Base-by-base conservation (phyloP, 2,329 filamentous ascomycete genomes). In the Neonectria neomacrospora region DNA sequence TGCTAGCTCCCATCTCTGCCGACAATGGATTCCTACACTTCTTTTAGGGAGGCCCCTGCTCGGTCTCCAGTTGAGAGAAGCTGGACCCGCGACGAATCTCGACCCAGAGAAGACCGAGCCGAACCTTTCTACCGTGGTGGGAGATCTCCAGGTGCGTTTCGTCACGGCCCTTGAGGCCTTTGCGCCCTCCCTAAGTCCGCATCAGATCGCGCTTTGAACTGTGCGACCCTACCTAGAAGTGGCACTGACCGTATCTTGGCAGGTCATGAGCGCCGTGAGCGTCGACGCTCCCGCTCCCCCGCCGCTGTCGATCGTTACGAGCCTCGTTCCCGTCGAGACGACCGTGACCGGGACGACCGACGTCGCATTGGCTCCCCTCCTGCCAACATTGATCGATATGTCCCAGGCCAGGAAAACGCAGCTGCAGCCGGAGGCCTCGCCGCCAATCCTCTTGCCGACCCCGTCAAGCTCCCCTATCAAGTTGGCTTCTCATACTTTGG, bases 401-500 rank as follows among this genome's bases (percentile, higher is more conserved):
- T 96, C 20, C 93, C 93, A 1, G 91, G 91, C 18, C 90, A 93
- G 69, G 88, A 91, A 56, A 78, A 74, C 61, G 74, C 74, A 34
- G 80, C 85, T 18, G 78, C 85, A 14, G 37, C 68, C 20, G 67
- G 65, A 7, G 81, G 71, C 10, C 39, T 81, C 22, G 73, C 82
- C 1, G 78, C 82, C 18, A 94, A 94, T 69, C 91, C 91, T 9
- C 80, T 95, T 3, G 83, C 86, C 12, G 91, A 95, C 66, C 92
- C 92, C 2, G 83, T 91, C 70, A 87, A 87, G 64, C 83, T 95
- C 10, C 88, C 91, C 3, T 94, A 91, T 66, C 92, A 95, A 75
- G 92, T 94, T 58, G 92, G 92, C 2, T 95, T 95, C 78, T 94
- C 91, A 14, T 95, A 91, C 77, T 95, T 93, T 72, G 90, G 92